These are phyloP conservation scores for Lactarius hatsudake DNA, from an alignment of 768 basidiomycete genomes.

Conservation along the genomic window DNA sequence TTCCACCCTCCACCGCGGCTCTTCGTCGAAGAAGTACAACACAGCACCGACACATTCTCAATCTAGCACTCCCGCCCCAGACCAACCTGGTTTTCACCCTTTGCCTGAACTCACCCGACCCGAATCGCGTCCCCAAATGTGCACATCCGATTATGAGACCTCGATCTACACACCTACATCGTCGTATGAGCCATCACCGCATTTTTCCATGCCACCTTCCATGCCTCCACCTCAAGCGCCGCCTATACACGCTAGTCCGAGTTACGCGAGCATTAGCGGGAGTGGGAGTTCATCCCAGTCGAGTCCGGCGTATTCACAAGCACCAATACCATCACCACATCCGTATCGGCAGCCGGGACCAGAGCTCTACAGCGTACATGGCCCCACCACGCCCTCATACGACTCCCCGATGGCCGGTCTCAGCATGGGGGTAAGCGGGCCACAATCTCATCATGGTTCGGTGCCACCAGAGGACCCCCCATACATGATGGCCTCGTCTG, in stretches of 20 bases:
- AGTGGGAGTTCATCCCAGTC: slow-evolving; percentile 24
- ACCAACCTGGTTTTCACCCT: slow-evolving; percentile 12
- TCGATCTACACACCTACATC: slow-evolving; percentile 11
- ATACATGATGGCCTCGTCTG: slow-evolving; percentile 8
- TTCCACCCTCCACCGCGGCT: slow-evolving; percentile 5
- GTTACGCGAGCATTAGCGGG: slow-evolving; percentile 22
- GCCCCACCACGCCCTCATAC: slow-evolving; percentile 18
- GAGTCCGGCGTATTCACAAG: slow-evolving; percentile 25
- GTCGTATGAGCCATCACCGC: slow-evolving; percentile 11
- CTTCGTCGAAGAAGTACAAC: slow-evolving; percentile 15
- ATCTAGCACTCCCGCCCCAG: slow-evolving; percentile 19
- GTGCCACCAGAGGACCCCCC: slow-evolving; percentile 20
- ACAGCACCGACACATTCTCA: slow-evolving; percentile 14
- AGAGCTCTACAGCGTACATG: slow-evolving; percentile 12
- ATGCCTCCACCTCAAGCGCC: slow-evolving; percentile 20
- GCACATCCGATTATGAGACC: slow-evolving; percentile 14
- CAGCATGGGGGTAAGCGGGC: slow-evolving; percentile 8
- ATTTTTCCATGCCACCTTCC: slow-evolving; percentile 14
- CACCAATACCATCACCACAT: slow-evolving; percentile 21
- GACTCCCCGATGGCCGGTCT: slow-evolving; percentile 18
- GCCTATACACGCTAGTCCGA: slow-evolving; percentile 20
- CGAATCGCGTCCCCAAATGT: slow-evolving; percentile 13
- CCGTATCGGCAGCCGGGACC: slow-evolving; percentile 16
- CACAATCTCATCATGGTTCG: slow-evolving; percentile 19
- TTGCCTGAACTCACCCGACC: slow-evolving; percentile 13